Evolutionary conservation across 2,329 filamentous ascomycete genomes (phyloP), one percentile per base, ranked within the genome.

Genomic region (Taxawa tesnikishii): DNA sequence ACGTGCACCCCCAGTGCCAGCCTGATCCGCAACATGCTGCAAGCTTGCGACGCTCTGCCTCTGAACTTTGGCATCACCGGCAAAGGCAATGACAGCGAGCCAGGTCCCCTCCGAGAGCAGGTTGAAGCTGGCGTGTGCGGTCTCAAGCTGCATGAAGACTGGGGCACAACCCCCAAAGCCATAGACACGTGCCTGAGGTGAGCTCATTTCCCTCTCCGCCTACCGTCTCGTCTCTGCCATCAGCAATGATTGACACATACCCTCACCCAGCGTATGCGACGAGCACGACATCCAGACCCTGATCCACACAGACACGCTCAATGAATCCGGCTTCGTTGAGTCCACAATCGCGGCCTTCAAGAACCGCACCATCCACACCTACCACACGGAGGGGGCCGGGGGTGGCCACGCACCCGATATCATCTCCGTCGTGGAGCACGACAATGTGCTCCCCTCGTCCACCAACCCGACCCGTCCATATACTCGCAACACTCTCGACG

Each of bases 261-360:
- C n/a, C n/a, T n/a, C n/a, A n/a, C n/a, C n/a, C 27, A 43, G 62
- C 1, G 80, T 94, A 26, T 94, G 87, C 54, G 88, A 96, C 47
- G 80, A 93, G 51, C 73, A 83, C 34, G 88, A 96, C 49, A 74
- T 96, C 15, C 88, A 96, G 56, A 92, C 83, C 43, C 73, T 94
- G 42, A 92, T 96, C 46, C 88, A 94, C 55, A 94, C 87, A 0
- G 88, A 96, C 55, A 94, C 88, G 0, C 72, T 96, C 39, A 96
- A 96, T 56, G 88, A 96, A 57, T 88, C 83, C 12, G 88, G 88
- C n/a, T 96, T 94, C 49, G 88, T 96, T 31, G 88, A 94, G 54
- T 79, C 83, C 37, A 94, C 87, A 3, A 75, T 94, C 39, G 72
- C 66, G n/a, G 77, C 87, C 3, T 80, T 96, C 67, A 84, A 83